Evolutionary conservation across 208 protist species (phyloP), one percentile per base, ranked within the genome.

Genomic region (Acanthamoeba triangularis): DNA sequence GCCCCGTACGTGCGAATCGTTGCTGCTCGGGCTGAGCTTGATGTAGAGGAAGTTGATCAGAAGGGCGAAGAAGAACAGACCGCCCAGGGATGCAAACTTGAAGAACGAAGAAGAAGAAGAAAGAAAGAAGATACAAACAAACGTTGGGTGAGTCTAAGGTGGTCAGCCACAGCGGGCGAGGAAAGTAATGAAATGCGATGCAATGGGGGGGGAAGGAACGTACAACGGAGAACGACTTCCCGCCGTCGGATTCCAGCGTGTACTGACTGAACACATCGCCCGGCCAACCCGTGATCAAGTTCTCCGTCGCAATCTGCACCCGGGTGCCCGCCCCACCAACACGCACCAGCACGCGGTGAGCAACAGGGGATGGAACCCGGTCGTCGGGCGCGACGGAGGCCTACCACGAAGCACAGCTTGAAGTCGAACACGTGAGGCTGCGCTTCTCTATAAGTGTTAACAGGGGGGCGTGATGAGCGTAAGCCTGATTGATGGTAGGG

Each of bases 41-140:
- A 63, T 63, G 49, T 88, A 88, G 28, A 88, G 80, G 49, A 88
- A 88, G 49, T 88, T 88, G 80, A 88, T 88, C 3, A 88, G 80
- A 13, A 88, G 80, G 14, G 80, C 80, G 49, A 88, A 88, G 49
- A 88, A 88, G 80, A 88, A 88, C n/a, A 88, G 47, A 14, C 80
- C 80, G 10, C 80, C 80, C 30, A 88, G 80, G 8, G 80, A 88
- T 0, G 80, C 80, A 20, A 54, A 88, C 80, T 88, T 88, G 5
- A 44, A 5, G 5, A 76, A n/a, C 33, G 67, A 41, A 76, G 7
- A 76, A n/a, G 16, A 28, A 20, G 65, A 11, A 52, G 4, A 52
- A 52, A 52, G 49, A 52, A 14, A 52, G 11, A 52, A 52, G 11
- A 52, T 52, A 52, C 11, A 52, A 52, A 14, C 11, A 52, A 72